Percentiles rank a stretch among this genome's conserved stretches.
These are phyloP conservation scores for Penicillium palitans DNA, from an alignment of 2,329 filamentous ascomycete species.

Conservation along the genomic window DNA sequence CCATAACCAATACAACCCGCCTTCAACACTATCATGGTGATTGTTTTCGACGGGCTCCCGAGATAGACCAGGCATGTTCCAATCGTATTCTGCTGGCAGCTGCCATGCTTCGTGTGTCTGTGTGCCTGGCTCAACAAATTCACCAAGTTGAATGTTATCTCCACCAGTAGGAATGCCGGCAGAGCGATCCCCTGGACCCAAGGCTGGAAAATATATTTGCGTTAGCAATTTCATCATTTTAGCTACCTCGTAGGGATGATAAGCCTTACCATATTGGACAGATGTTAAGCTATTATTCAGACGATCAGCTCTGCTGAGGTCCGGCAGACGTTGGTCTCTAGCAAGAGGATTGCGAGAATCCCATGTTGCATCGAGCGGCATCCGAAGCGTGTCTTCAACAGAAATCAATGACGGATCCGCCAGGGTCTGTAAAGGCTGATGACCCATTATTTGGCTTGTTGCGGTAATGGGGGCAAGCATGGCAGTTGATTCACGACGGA, in stretches of 20 bases:
- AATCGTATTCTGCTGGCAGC: slow-evolving; percentile 9
- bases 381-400: slow-evolving; percentile 27
- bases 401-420: slow-evolving; percentile 14
- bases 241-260: background rate
- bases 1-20: slow-evolving; percentile 35
- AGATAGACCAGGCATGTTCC: slow-evolving; percentile 8
- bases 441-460: background rate
- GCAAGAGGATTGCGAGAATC: slow-evolving; percentile 8
- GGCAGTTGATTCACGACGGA: slow-evolving; percentile 26
- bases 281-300: slow-evolving; percentile 28
- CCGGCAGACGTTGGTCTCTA: slow-evolving; percentile 10
- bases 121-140: background rate
- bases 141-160: background rate
- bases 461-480: slow-evolving; percentile 26
- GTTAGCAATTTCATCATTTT: background rate
- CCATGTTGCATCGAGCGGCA: slow-evolving; percentile 20
- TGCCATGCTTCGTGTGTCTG: slow-evolving; percentile 6
- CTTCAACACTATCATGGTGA: slow-evolving; percentile 17
- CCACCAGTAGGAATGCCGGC: background rate
- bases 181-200: slow-evolving; percentile 14
- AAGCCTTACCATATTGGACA: slow-evolving; percentile 24
- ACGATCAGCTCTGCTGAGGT: slow-evolving; percentile 16
- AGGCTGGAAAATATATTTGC: background rate
- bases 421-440: background rate
- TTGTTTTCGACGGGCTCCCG: background rate